Base-by-base conservation (phyloP, 192 early-diverging fungal genomes). In the Mortierella alpina region DNA sequence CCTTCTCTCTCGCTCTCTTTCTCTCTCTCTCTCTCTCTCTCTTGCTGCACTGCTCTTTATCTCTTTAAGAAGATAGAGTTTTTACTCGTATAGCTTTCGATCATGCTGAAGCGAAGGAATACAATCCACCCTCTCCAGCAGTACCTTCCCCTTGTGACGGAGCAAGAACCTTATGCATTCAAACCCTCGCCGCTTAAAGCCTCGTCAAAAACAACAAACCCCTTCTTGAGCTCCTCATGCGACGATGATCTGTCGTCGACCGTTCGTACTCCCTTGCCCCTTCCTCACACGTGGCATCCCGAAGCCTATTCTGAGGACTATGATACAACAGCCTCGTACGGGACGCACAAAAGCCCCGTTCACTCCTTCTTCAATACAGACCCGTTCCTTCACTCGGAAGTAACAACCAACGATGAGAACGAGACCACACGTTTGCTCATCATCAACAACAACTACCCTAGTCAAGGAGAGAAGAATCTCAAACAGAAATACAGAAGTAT, bases 81-180 rank as follows among this genome's bases (percentile, higher is more conserved):
- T 13, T 63, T 14, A 39, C 59, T 18, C n/a, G 7, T 46, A 14
- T 45, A 5, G n/a, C 22, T 63, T 49, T 41, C 48, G 22, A 55
- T 45, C 44, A 69, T 68, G 48, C 63, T 78, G 22, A 53, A 50
- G 13, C 62, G 63, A 71, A 70, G 75, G 62, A 78, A 67, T 31
- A 60, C 68, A 7, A 59, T 71, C 46, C 75, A 78, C 52, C 67
- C 67, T 13, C 42, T 61, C 48, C 60, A 48, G 12, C 18, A 50
- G 45, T 52, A 47, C 31, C 31, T 31, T 31, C 31, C 31, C 31
- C 31, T 31, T 31, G 31, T 31, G 31, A 31, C 46, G 45, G 47
- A 18, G 20, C 53, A 23, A n/a, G 17, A 22, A 52, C 2, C 7
- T 39, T 23, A 68, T 31, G 42, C 22, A 22, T 14, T 18, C 54